A percentile compares a stretch with the other conserved stretches of the same genome.
phyloP scores from a whole-genome alignment of 306 rosid genomes.

The Inga oerstediana region DNA sequence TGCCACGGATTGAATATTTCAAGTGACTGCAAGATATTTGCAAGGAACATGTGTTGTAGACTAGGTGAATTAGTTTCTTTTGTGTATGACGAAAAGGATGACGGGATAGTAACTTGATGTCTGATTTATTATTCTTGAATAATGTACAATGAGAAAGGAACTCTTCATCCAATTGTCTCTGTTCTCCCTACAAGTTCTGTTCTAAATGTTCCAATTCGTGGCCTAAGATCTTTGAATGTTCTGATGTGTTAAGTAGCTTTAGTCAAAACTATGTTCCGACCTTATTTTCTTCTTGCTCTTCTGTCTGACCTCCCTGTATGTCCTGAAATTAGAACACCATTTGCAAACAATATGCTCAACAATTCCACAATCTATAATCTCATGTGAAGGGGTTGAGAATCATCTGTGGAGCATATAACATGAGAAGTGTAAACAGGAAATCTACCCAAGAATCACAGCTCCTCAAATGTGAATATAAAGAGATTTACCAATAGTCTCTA shows the following conservation, averaged over 20 bases:
- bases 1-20: slow-evolving; percentile 22
- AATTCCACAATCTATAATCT: slow-evolving; percentile 1
- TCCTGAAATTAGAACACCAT: slow-evolving; percentile 6
- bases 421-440: slow-evolving; percentile 24
- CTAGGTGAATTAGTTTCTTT: slow-evolving; percentile 30
- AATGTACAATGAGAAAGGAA: slow-evolving; percentile 7
- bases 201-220: slow-evolving; percentile 10
- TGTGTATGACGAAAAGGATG: neutral
- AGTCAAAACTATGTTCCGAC: slow-evolving; percentile 11
- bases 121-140: slow-evolving; percentile 1
- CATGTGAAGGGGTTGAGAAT: neutral
- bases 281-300: neutral
- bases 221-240: slow-evolving; percentile 18
- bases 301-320: neutral
- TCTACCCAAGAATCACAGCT: neutral
- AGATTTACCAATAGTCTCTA: slow-evolving; percentile 72
- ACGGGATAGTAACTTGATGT: neutral
- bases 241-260: neutral
- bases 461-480: neutral
- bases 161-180: neutral
- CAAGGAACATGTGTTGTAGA: slow-evolving; percentile 31
- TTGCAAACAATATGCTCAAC: neutral
- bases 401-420: slow-evolving; percentile 3
- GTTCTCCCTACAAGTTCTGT: neutral
- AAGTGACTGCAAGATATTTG: slow-evolving; percentile 15